Evolutionary conservation across 768 basidiomycete genomes (phyloP).

Genomic region (Podaxis sp.): DNA sequence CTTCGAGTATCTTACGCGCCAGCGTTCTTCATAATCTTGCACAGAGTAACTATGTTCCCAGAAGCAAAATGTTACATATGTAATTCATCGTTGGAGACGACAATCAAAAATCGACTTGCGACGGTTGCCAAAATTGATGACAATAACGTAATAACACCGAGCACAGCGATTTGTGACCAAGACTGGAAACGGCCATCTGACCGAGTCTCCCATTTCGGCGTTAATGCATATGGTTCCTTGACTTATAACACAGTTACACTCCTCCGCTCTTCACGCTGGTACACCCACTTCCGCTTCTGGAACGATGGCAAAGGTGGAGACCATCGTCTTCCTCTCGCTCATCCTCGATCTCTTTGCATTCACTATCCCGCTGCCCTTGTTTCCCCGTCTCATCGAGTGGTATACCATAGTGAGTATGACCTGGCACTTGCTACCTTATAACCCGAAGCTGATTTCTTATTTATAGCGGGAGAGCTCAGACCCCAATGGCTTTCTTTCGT

Average conservation of each 20-base stretch:
- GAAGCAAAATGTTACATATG: background rate
- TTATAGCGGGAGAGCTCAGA: slow-evolving; percentile 69
- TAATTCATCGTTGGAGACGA: background rate
- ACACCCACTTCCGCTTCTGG: background rate
- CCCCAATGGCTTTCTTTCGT: slow-evolving; percentile 69
- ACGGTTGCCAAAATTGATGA: background rate
- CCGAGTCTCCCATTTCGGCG: background rate
- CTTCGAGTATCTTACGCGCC: background rate
- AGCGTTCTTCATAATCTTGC: background rate
- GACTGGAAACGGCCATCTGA: background rate
- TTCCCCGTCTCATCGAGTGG: slow-evolving; percentile 97
- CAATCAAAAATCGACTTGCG: background rate
- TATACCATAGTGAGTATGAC: slow-evolving; percentile 64
- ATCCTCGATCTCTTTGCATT: slow-evolving; percentile 90
- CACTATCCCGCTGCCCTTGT: slow-evolving; percentile 93
- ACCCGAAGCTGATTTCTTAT: slow-evolving; percentile 9
- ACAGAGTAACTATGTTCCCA: background rate
- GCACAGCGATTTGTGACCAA: background rate
- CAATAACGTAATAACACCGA: background rate
- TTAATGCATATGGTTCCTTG: background rate
- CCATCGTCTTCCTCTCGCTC: slow-evolving; percentile 85
- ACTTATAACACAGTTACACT: background rate
- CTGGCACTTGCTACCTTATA: background rate
- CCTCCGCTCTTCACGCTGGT: background rate
- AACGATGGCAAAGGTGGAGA: slow-evolving; percentile 68